Base-by-base conservation (phyloP, 257 asterid genomes). In the Agastache rugosa region DNA sequence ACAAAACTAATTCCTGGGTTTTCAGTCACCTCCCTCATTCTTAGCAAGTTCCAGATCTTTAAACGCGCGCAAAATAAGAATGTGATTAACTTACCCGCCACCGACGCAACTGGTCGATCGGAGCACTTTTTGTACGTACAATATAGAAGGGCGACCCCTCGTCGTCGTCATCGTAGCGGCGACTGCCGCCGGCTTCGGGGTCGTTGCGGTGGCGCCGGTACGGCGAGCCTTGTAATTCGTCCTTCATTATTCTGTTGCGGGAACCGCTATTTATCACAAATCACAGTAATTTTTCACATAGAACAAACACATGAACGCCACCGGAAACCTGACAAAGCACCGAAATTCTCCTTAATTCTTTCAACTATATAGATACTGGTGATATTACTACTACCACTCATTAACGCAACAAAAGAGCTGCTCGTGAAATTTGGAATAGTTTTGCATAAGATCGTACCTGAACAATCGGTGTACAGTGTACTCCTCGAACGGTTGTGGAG, bases 51-150 rank as follows among this genome's bases (percentile, higher is more conserved):
- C 62, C 37, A 72, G 51, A 72, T 48, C 35, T 58, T 35, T 10
- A 71, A 17, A 41, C 23, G 12, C 14, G 64, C 64, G 62, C 54
- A 16, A 16, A n/a, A 59, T 27, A 34, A 15, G 42, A 63, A 63
- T 6, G 67, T 22, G 55, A 51, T 53, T 39, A 62, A 80, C 98
- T 80, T 79, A 93, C 98, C 85, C 98, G 83, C 97, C 98, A 94
- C 69, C 89, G 68, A 48, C 86, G 91, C 77, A 94, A 75, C 67
- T 94, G 87, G 76, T 94, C 84, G 45, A 86, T 63, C 0, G 98
- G 89, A 34, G 98, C 97, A 48, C 97, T 78, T 77, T 94, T 94
- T 44, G 98, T 94, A 11, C 97, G 76, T 19, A 75, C 82, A 75
- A 94, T 92, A 77, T 87, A 83, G 55, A 94, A 94, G 8, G 97